phyloP scores from a whole-genome alignment of 441 rosid species.

The Euphorbia schlechtendalii region DNA sequence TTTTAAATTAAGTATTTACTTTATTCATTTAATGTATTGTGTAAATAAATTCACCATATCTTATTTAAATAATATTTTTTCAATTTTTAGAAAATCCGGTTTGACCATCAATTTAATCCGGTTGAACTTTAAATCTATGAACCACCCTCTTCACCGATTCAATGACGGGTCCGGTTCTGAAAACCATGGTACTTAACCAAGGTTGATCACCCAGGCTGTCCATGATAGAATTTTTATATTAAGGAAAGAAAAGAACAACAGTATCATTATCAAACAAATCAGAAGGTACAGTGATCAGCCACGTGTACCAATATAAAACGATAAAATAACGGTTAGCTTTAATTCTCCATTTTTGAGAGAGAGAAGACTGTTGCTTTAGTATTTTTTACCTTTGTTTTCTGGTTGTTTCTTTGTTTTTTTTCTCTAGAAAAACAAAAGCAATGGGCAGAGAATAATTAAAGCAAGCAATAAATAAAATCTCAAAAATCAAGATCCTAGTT shows the following conservation, averaged over 20 bases:
- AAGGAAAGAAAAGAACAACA: neutral
- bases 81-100: too few relatives aligned
- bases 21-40: too few relatives aligned
- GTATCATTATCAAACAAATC: neutral
- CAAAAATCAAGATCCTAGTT: neutral
- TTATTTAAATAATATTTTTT: too few relatives aligned
- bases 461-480: constrained; percentile 10
- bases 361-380: neutral
- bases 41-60: too few relatives aligned
- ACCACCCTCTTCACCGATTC: too few relatives aligned
- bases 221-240: too few relatives aligned
- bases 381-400: neutral
- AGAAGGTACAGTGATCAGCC: neutral
- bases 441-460: constrained; percentile 16
- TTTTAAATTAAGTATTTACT: too few relatives aligned
- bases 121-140: too few relatives aligned
- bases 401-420: neutral
- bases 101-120: too few relatives aligned
- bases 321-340: neutral
- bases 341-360: neutral
- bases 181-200: too few relatives aligned
- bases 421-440: neutral
- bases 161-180: too few relatives aligned
- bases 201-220: neutral
- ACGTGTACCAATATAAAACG: neutral